phyloP scores from a whole-genome alignment of 1,284 basidiomycete species.

The Xerocomus minutiporus region DNA sequence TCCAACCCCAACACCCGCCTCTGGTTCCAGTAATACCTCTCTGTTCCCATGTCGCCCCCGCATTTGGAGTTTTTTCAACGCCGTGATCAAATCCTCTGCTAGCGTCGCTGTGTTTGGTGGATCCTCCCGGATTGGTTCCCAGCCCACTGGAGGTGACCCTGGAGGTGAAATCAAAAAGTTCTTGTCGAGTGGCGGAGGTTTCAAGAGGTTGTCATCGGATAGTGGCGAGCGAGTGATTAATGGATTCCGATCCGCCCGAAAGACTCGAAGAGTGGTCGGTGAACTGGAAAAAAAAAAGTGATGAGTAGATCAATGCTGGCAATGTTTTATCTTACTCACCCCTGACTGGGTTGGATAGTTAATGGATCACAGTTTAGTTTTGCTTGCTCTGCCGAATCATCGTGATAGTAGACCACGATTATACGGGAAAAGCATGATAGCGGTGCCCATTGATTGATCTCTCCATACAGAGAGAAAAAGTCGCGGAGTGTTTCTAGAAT shows the following conservation, averaged over 20 bases:
- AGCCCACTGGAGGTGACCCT: conserved; percentile 95
- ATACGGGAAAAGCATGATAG: conserved; percentile 76
- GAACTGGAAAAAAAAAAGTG: conserved; percentile 32
- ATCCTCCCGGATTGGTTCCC: conserved; percentile 90
- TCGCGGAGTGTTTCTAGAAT: conserved; percentile 62
- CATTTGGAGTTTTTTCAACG: conserved; percentile 61
- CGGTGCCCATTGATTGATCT: conserved; percentile 83
- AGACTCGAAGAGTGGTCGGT: conserved; percentile 66
- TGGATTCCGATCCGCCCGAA: conserved; percentile 73
- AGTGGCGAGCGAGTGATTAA: conserved; percentile 44
- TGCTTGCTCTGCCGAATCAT: conserved; percentile 61
- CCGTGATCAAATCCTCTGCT: conserved; percentile 84
- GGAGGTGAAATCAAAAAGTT: conserved; percentile 98
- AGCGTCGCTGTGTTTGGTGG: conserved; percentile 86
- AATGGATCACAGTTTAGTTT: conserved; percentile 62
- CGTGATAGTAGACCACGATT: conserved; percentile 70
- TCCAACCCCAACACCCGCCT: conserved; percentile 67
- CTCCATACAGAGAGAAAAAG: conserved; percentile 72
- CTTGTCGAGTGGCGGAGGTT: conserved; percentile 77
- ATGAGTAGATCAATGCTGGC: conserved; percentile 6
- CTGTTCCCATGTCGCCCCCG: conserved; percentile 35
- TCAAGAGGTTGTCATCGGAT: conserved; percentile 54
- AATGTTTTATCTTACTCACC: conserved; percentile 37
- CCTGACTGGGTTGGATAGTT: conserved; percentile 46
- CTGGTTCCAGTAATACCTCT: conserved; percentile 60